Evolutionary conservation across 257 asterid species (phyloP).

Genomic region (Craterostigma plantagineum): DNA sequence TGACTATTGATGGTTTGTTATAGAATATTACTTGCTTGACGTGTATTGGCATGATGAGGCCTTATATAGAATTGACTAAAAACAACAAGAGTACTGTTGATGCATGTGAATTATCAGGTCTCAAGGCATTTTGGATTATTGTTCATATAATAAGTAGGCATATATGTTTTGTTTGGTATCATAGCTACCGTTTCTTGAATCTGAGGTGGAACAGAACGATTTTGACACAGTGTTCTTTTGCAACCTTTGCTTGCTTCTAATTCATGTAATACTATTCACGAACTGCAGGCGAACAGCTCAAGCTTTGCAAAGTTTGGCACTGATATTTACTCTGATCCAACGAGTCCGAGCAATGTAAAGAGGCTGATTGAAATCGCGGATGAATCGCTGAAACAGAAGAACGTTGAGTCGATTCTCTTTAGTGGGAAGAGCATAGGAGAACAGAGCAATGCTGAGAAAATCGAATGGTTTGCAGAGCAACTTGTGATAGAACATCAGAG

Average conservation of each 20-base stretch:
- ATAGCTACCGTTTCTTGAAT: no score
- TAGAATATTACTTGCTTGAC: no score
- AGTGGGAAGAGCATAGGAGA: slow-evolving; percentile 72
- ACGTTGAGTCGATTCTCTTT: slow-evolving; percentile 66
- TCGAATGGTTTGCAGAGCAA: slow-evolving; percentile 84
- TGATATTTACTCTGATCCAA: no score
- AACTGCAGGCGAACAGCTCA: slow-evolving; percentile 13
- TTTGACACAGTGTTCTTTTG: no score
- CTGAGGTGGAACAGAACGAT: no score
- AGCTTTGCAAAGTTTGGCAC: slow-evolving; percentile 34
- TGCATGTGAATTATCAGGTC: slow-evolving; percentile 8
- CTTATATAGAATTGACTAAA: slow-evolving; percentile 5
- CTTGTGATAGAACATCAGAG: slow-evolving; percentile 86
- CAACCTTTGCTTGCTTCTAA: no score
- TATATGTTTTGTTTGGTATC: no score
- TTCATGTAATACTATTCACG: no score
- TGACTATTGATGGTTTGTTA: no score
- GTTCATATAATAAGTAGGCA: no score
- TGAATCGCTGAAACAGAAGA: slow-evolving; percentile 75
- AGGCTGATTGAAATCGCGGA: slow-evolving; percentile 47
- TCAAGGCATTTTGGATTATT: no score
- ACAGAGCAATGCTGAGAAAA: slow-evolving; percentile 65
- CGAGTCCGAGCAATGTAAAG: slow-evolving; percentile 25
- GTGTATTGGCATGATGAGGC: no score
- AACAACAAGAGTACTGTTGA: slow-evolving; percentile 10